Evolutionary conservation across 1,139 yeast species (phyloP).

Genomic region (Suhomyces chickasaworum): DNA sequence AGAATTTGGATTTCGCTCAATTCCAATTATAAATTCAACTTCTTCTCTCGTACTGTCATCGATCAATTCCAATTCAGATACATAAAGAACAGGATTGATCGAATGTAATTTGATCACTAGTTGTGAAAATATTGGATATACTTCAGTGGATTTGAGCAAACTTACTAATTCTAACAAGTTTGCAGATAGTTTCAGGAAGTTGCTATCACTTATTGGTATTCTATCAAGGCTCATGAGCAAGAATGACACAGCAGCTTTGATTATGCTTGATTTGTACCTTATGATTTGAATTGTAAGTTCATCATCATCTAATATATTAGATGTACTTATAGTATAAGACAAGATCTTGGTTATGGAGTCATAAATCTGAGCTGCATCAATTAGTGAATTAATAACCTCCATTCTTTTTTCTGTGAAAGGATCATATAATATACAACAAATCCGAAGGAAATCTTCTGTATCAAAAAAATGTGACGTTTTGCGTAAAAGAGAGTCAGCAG

Average conservation of each 20-base stretch:
- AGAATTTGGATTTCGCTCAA: slow-evolving; percentile 27
- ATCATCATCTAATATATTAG: slow-evolving; percentile 35
- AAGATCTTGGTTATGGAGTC: slow-evolving; percentile 31
- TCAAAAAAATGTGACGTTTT: slow-evolving; percentile 29
- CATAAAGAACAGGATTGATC: slow-evolving; percentile 33
- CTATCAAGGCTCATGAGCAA: slow-evolving; percentile 30
- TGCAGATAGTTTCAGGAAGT: slow-evolving; percentile 31
- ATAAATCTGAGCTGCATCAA: slow-evolving; percentile 33
- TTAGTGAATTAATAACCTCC: slow-evolving; percentile 26
- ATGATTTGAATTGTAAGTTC: slow-evolving; percentile 41
- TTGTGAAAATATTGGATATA: slow-evolving; percentile 27
- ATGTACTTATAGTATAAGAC: slow-evolving; percentile 34
- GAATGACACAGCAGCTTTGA: slow-evolving; percentile 32
- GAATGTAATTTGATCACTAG: slow-evolving; percentile 34
- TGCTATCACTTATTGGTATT: slow-evolving; percentile 38
- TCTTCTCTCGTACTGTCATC: slow-evolving; percentile 34
- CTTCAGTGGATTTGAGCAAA: slow-evolving; percentile 35
- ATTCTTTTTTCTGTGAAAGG: slow-evolving; percentile 28
- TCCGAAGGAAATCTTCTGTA: slow-evolving; percentile 38
- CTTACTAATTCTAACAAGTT: slow-evolving; percentile 38
- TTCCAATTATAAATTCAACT: slow-evolving; percentile 36
- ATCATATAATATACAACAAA: slow-evolving; percentile 32
- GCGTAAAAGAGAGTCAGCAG: slow-evolving; percentile 29
- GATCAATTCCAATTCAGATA: slow-evolving; percentile 28
- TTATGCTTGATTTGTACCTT: slow-evolving; percentile 33